A percentile compares a stretch with the other conserved stretches of the same genome.
Evolutionary conservation across 805 yeast genomes (phyloP).

Genomic region (Teunomyces gatunensis): DNA sequence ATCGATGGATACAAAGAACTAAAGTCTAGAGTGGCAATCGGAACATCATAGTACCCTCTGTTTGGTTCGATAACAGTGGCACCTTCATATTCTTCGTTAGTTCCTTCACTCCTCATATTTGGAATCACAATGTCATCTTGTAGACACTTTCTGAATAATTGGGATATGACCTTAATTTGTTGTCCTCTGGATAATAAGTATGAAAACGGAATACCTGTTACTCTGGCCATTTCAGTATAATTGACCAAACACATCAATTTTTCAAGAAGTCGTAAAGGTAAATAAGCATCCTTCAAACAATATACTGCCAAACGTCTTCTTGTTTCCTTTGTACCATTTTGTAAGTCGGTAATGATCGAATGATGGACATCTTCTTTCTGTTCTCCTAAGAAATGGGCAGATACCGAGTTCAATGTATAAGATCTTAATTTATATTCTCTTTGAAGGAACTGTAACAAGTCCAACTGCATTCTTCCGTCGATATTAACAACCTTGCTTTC

Average conservation of each 20-base stretch:
- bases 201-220: slow-evolving; percentile 97
- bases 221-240: slow-evolving; percentile 99
- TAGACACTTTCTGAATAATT: slow-evolving; percentile 87
- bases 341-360: slow-evolving; percentile 91
- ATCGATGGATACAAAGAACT: slow-evolving; percentile 96
- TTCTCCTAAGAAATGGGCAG: slow-evolving; percentile 89
- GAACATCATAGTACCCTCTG: slow-evolving; percentile 94
- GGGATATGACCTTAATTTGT: slow-evolving; percentile 96
- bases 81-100: slow-evolving; percentile 94
- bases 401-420: slow-evolving; percentile 91
- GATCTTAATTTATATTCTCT: slow-evolving; percentile 94
- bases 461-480: slow-evolving; percentile 95
- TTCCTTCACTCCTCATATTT: slow-evolving; percentile 77
- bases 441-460: slow-evolving; percentile 86
- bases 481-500: slow-evolving; percentile 89
- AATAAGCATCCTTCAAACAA: slow-evolving; percentile 92
- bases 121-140: slow-evolving; percentile 88
- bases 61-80: slow-evolving; percentile 98
- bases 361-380: slow-evolving; percentile 98
- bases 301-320: slow-evolving; percentile 94
- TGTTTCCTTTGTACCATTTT: slow-evolving; percentile 88
- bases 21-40: slow-evolving; percentile 97
- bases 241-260: slow-evolving; percentile 95
- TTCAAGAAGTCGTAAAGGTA: slow-evolving; percentile 84
- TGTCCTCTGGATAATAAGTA: slow-evolving; percentile 89